Evolutionary conservation across 2,329 filamentous ascomycete genomes (phyloP).

Genomic region (Passalora sequoiae): DNA sequence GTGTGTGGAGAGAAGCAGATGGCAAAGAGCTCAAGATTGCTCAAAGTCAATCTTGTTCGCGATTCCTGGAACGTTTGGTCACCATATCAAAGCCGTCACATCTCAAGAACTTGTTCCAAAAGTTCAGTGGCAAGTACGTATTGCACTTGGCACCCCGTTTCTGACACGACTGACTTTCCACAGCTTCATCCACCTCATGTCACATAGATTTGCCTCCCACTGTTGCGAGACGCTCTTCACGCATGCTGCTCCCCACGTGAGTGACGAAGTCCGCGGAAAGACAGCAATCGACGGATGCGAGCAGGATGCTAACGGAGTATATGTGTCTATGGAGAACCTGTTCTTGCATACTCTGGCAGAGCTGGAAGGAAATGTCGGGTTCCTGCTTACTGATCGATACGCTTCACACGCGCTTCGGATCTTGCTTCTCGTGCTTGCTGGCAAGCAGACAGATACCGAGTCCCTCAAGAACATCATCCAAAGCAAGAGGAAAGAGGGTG

Average conservation of each 20-base stretch:
- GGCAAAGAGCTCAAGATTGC: slow-evolving; percentile 95
- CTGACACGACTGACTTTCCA: slow-evolving; percentile 3
- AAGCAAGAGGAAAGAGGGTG: slow-evolving; percentile 87
- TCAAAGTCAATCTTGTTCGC: slow-evolving; percentile 90
- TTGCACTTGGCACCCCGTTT: background rate
- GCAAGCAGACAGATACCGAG: slow-evolving; percentile 67
- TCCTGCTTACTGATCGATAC: slow-evolving; percentile 78
- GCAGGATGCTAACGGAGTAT: slow-evolving; percentile 47
- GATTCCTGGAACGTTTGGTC: slow-evolving; percentile 87
- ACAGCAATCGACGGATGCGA: slow-evolving; percentile 34
- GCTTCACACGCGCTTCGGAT: slow-evolving; percentile 88
- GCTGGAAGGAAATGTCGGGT: slow-evolving; percentile 77
- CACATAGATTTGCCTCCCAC: slow-evolving; percentile 94
- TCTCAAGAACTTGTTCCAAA: slow-evolving; percentile 79
- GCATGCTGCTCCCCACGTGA: slow-evolving; percentile 71
- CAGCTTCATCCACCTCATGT: slow-evolving; percentile 77
- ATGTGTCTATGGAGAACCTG: slow-evolving; percentile 71
- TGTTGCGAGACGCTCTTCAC: slow-evolving; percentile 93
- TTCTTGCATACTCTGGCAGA: slow-evolving; percentile 81
- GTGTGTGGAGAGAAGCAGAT: slow-evolving; percentile 77
- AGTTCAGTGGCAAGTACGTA: slow-evolving; percentile 69
- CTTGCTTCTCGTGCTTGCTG: slow-evolving; percentile 77
- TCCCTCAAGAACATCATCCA: slow-evolving; percentile 70
- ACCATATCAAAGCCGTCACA: slow-evolving; percentile 71
- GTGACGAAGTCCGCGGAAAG: slow-evolving; percentile 59